Evolutionary conservation across 108 stramenopile species (phyloP), one percentile per base, ranked within the genome.

Genomic region (Ochromonas danica): DNA sequence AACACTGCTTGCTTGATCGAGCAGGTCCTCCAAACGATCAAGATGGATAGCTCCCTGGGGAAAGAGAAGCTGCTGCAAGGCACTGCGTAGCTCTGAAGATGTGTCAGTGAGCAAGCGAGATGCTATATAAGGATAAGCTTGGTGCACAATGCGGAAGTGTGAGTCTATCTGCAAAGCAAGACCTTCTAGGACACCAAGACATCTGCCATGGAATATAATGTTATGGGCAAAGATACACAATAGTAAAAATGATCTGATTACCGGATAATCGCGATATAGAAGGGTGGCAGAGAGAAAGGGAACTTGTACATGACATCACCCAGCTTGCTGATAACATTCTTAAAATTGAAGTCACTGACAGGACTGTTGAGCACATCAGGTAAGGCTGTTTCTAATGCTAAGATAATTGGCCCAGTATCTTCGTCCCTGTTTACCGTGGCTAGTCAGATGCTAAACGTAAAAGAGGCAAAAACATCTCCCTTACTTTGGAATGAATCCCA

Each of bases 291-390:
- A 0, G 90, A 90, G 84, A 97, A 97, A 42, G 96, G 96, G 87
- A 91, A 97, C 0, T 89, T 94, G 87, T 97, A 97, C 90, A 97
- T 92, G 79, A 97, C 94, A 71, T 97, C 96, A 17, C 96, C 96
- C 38, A 97, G 89, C 78, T 94, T 91, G 78, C 90, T 91, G 72
- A 95, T 88, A 27, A 97, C 93, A 86, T 95, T 95, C 86, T 95
- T 95, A 85, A 97, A 93, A 84, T 97, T 97, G 62, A 97, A 84
- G 81, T 97, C 96, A 38, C 86, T 87, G 31, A 97, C 94, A 51
- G 94, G 90, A 1, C 94, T 86, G 78, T 93, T 93, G 71, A 97
- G 79, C 0, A 95, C 96, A 87, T 97, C 96, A 1, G 96, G 96
- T 25, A 97, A 62, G 0, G 95, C 94, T 28, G 87, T 81, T 62